These are phyloP conservation scores for Helianthus tuberosus DNA, from an alignment of 129 eudicot genomes.

Conservation along the genomic window DNA sequence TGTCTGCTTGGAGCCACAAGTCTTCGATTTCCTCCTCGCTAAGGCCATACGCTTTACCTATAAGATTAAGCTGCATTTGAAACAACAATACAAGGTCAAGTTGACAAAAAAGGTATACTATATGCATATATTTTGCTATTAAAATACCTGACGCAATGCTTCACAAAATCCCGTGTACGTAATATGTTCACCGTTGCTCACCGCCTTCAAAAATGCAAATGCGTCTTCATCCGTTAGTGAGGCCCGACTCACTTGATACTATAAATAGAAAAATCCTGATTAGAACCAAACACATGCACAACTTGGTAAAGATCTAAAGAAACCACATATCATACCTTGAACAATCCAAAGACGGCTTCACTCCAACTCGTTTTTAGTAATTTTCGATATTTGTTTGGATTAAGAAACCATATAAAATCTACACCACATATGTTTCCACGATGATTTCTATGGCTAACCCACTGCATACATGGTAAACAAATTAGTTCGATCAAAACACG, in stretches of 20 bases:
- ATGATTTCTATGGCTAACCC: conserved; percentile 99
- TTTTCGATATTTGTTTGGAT: conserved; percentile 87
- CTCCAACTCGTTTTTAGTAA: conserved; percentile 91
- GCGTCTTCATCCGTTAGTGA: conserved; percentile 74
- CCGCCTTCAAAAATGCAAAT: conserved; percentile 82
- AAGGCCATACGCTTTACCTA: conserved; percentile 71
- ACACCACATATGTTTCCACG: conserved; percentile 98
- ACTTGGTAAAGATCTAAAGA: background rate
- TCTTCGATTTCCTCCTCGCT: conserved; percentile 70
- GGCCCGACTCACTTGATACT: conserved; percentile 87
- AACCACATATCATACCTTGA: conserved; percentile 58
- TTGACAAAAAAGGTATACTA: background rate
- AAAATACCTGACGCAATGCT: conserved; percentile 74
- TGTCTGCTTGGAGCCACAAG: conserved; percentile 90
- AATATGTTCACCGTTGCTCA: conserved; percentile 68
- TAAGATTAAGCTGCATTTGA: conserved; percentile 69
- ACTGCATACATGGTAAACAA: conserved; percentile 42
- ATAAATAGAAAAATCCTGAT: conserved; percentile 28
- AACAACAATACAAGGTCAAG: background rate
- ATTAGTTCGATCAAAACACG: background rate
- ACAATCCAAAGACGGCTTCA: conserved; percentile 88
- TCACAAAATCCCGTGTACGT: conserved; percentile 80
- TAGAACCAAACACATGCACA: background rate
- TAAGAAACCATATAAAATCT: conserved; percentile 98
- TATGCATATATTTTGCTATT: background rate